A percentile compares a stretch with the other conserved stretches of the same genome.
phyloP scores from a whole-genome alignment of 169 alveolate genomes.

The Prorocentrum cordatum region DNA sequence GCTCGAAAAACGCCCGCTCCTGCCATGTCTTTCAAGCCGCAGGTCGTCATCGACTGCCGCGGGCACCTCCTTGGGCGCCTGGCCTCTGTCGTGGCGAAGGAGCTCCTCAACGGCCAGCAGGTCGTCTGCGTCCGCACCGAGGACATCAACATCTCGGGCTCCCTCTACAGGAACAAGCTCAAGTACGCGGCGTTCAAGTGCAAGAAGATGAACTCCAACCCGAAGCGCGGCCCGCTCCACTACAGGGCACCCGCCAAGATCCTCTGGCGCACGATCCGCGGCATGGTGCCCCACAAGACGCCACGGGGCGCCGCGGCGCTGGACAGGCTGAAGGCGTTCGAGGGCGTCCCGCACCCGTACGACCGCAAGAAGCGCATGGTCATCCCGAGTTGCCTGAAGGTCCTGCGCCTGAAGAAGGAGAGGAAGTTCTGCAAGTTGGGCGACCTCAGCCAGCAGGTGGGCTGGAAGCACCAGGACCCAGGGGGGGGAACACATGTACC shows the following conservation, averaged over 20 bases:
- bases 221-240: constrained; percentile 95
- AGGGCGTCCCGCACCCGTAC: constrained; percentile 61
- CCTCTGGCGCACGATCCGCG: constrained; percentile 92
- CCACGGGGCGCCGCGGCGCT: constrained; percentile 96
- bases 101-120: constrained; percentile 93
- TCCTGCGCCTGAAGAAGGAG: constrained; percentile 72
- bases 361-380: constrained; percentile 68
- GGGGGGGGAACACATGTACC: too few species aligned
- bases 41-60: constrained; percentile 93
- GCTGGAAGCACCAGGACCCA: constrained; percentile 73
- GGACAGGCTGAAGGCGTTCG: constrained; percentile 75
- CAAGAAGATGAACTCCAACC: constrained; percentile 93
- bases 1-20: too few species aligned
- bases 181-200: constrained; percentile 90
- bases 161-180: constrained; percentile 89
- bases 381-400: constrained; percentile 72
- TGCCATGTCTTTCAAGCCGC: too few species aligned
- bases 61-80: constrained; percentile 98
- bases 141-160: constrained; percentile 92
- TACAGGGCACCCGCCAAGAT: constrained; percentile 93
- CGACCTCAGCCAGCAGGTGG: constrained; percentile 56
- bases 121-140: constrained; percentile 89
- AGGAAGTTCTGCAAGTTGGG: constrained; percentile 73
- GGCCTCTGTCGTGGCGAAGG: constrained; percentile 97
- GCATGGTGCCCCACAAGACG: constrained; percentile 98